A percentile compares a stretch with the other conserved stretches of the same genome.
phyloP scores from a whole-genome alignment of 1,139 yeast genomes.

The Blastobotrys proliferans region DNA sequence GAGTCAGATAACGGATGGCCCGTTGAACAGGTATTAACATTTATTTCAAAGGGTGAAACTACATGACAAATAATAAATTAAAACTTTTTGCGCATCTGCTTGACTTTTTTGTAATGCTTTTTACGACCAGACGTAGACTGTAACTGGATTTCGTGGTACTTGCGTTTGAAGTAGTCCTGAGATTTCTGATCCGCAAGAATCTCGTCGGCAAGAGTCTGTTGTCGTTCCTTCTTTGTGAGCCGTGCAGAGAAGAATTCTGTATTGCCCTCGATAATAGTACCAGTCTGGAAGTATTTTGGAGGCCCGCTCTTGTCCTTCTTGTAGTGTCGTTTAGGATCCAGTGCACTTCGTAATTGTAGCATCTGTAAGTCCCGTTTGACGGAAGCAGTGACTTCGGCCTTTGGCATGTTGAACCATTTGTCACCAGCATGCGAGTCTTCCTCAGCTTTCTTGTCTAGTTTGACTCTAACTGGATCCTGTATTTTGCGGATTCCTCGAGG shows the following conservation, averaged over 20 bases:
- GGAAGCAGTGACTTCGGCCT: conserved; percentile 69
- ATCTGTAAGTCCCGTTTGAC: conserved; percentile 74
- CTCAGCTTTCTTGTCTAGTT: conserved; percentile 22
- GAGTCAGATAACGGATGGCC: conserved; percentile 25
- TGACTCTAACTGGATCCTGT: conserved; percentile 48
- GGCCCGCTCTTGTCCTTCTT: conserved; percentile 78
- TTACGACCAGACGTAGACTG: conserved; percentile 73
- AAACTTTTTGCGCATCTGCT: conserved; percentile 53
- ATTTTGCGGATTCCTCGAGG: conserved; percentile 32
- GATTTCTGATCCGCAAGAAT: conserved; percentile 69
- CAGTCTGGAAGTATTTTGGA: conserved; percentile 83
- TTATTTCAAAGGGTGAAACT: conserved; percentile 27
- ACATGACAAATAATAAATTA: too few relatives aligned
- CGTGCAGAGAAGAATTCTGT: conserved; percentile 75
- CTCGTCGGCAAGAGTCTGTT: conserved; percentile 76
- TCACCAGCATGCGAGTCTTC: conserved; percentile 45
- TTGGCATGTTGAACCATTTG: conserved; percentile 82
- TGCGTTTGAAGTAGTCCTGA: conserved; percentile 75
- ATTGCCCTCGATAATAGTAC: conserved; percentile 80
- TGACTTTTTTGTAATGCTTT: conserved; percentile 60
- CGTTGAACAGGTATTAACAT: conserved; percentile 28
- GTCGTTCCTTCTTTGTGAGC: conserved; percentile 65
- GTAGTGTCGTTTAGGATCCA: conserved; percentile 94
- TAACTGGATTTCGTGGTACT: conserved; percentile 73
- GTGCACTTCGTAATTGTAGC: conserved; percentile 79